Conservation (phyloP, 2,329 filamentous ascomycete genomes). For the Microdochium nivale region DNA sequence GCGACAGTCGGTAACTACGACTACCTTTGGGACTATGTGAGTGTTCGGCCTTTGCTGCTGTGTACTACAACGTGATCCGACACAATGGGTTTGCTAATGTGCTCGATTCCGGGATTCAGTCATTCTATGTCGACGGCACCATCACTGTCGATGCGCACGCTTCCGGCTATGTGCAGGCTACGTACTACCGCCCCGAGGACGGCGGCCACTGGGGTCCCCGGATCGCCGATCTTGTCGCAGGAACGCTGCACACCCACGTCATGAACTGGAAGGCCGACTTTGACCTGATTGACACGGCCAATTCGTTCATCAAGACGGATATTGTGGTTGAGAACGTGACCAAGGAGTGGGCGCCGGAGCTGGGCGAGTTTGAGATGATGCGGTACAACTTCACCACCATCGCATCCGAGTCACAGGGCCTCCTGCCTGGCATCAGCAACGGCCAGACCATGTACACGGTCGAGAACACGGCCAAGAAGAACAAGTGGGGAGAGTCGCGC, state of each 20-base stretch:
- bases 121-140: conserved; percentile 24
- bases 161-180: conserved; percentile 26
- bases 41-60: not conserved
- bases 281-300: conserved; percentile 16
- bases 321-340: conserved; percentile 14
- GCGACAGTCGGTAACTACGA: conserved; percentile 35
- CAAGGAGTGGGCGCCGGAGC: conserved; percentile 22
- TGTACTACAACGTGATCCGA: not conserved
- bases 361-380: conserved; percentile 19
- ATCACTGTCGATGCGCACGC: conserved; percentile 27
- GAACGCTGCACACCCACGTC: conserved; percentile 18
- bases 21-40: conserved; percentile 23
- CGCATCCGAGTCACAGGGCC: conserved; percentile 15
- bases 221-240: conserved; percentile 15
- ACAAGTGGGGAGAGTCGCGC: conserved; percentile 29
- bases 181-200: conserved; percentile 10
- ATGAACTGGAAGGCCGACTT: conserved; percentile 20
- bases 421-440: conserved; percentile 23
- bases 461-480: conserved; percentile 23
- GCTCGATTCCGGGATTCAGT: not conserved
- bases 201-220: conserved; percentile 12
- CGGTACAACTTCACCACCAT: conserved; percentile 19
- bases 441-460: conserved; percentile 28
- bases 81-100: not conserved
- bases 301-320: conserved; percentile 17